Evolutionary conservation across 169 alveolate genomes (phyloP), one percentile per base, ranked within the genome.

Genomic region (Cryptosporidium muris): DNA sequence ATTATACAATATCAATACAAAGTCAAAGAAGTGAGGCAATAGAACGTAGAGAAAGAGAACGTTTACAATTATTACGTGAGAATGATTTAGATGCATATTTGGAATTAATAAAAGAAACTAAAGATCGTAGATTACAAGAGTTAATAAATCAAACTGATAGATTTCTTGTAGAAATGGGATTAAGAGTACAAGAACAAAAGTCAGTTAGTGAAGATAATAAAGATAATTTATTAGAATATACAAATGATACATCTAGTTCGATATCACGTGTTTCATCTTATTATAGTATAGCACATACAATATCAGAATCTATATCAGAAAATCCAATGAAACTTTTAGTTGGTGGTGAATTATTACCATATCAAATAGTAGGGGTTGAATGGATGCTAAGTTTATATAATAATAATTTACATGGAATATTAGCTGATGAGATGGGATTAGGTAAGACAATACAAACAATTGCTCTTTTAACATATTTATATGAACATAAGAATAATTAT

Each of bases 371-470:
- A 37, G 99, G 99, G n/a, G 92, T 95, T n/a, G 91, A 94, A 74
- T 96, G 98, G 97, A 65, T 95, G 88, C 92, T 96, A n/a, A 92
- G 96, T 14, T 90, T 96, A 47, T 95, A 95, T 90, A 95, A 95
- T 68, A 95, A 95, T 80, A 95, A 94, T 65, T 85, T 95, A 47
- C 95, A 95, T 63, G 98, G 97, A 34, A 94, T 95, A 37, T 68
- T 94, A 12, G 99, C 99, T 9, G 99, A 97, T 89, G 99, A 97
- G 89, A 97, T 97, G 99, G 99, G 99, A 12, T 93, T 97, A 38
- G 99, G 99, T 34, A 97, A 97, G 81, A 97, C 99, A 5, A 95
- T 96, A 25, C 96, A 97, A 81, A 96, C 99, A 1, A 95, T 96
- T n/a, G 96, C 98, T 2, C 82, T 97, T 7, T 91, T 97, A 64